Evolutionary conservation across 805 yeast genomes (phyloP), one percentile per base, ranked within the genome.

Genomic region (Wickerhamomyces pijperi): DNA sequence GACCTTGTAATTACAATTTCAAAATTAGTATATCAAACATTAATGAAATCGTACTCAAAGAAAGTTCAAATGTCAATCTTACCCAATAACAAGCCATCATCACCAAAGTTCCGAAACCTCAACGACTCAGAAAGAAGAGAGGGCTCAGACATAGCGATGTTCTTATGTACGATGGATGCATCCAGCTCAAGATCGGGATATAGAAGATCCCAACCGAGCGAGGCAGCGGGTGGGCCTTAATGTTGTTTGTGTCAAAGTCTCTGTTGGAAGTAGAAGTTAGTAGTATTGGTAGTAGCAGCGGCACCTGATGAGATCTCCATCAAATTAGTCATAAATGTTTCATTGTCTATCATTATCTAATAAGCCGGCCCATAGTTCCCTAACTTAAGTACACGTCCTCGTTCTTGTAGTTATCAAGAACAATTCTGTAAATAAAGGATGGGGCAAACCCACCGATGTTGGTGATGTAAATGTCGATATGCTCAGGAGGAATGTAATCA

Each of bases 381-480:
- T 59, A 67, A 41, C 68, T 77, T 45, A 80, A 63, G 50, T 68
- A 69, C 42, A 74, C 84, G 64, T 92, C 97, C 51, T 81, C 87
- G 39, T 79, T 75, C 59, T 82, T 82, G 61, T 92, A 92, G 61
- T 90, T 86, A 60, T 92, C 98, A 65, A 88, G 74, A 17, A 92
- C 95, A 40, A 92, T 82, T 61, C 98, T 79, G 61, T 92, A 92
- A 39, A 92, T 82, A 63, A 92, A 92, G 51, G 90, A 85, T 36
- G 98, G 97, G 19, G 97, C 84, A 57, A 83, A 87, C 14, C 97
- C 97, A 37, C 97, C 98, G 61, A 88, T 75, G 57, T 92, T 90
- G 11, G 98, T 90, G 51, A 92, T 84, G 59, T 82, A 86, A 44
- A 92, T 86, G 60, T 92, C 97, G 45, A 92, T 83, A 53, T 83